phyloP scores from a whole-genome alignment of 75 land plant species.

The Picea sitchensis region DNA sequence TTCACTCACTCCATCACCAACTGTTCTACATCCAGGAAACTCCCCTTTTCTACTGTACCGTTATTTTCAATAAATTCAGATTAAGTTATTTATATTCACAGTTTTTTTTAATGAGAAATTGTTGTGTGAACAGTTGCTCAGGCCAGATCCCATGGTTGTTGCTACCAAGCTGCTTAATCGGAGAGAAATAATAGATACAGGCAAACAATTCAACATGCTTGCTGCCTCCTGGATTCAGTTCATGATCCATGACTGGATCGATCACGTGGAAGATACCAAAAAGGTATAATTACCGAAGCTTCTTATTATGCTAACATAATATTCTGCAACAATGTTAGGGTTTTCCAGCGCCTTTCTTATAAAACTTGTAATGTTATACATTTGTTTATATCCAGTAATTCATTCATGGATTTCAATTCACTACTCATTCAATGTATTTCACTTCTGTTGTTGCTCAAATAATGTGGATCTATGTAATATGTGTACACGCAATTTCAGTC shows the following conservation, averaged over 20 bases:
- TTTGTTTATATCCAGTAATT: no score
- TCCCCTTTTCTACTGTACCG: neutral
- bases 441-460: no score
- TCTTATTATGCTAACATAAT: no score
- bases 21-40: no score
- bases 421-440: no score
- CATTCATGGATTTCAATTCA: no score
- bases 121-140: slow-evolving; percentile 27
- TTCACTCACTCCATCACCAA: no score
- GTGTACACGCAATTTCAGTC: no score
- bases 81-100: neutral
- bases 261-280: slow-evolving; percentile 52
- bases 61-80: neutral
- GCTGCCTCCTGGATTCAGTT: slow-evolving; percentile 69
- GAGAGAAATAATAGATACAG: slow-evolving; percentile 32
- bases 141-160: slow-evolving; percentile 53
- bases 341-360: no score
- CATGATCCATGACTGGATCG: slow-evolving; percentile 81
- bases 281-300: slow-evolving; percentile 10
- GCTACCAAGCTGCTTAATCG: slow-evolving; percentile 59
- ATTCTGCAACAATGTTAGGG: no score
- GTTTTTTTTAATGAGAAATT: neutral
- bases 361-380: no score
- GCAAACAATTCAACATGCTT: slow-evolving; percentile 65
- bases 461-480: no score